Percentiles rank a stretch among this genome's conserved stretches.
Conservation (phyloP, 805 yeast species). For the Ogataea paradorogensis region DNA sequence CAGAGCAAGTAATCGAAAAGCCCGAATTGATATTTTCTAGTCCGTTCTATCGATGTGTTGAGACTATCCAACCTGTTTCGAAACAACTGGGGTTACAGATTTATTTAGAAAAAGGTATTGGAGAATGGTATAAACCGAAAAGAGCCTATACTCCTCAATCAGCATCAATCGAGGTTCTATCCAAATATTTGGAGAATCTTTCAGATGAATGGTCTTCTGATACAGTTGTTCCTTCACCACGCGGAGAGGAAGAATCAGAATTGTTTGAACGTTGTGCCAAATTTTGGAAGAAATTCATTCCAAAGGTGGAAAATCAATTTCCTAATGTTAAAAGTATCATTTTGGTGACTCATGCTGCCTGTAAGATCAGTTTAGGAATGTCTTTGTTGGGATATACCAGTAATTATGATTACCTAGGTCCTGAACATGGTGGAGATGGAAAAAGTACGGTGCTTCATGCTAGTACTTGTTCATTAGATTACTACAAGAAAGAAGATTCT, state of each 20-base stretch:
- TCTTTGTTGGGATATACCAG: slow-evolving; percentile 53
- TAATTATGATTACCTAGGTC: slow-evolving; percentile 51
- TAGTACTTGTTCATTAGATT: slow-evolving; percentile 83
- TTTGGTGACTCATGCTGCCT: slow-evolving; percentile 90
- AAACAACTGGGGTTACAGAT: slow-evolving; percentile 55
- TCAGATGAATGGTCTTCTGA: slow-evolving; percentile 46
- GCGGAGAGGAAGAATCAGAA: slow-evolving; percentile 76
- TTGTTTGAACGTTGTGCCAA: slow-evolving; percentile 57
- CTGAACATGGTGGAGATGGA: slow-evolving; percentile 40
- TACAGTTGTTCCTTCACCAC: slow-evolving; percentile 54
- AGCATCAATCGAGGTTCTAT: slow-evolving; percentile 47
- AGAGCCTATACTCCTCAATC: slow-evolving; percentile 71
- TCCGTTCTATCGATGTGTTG: slow-evolving; percentile 88
- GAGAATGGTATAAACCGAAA: slow-evolving; percentile 86
- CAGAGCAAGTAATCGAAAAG: slow-evolving; percentile 42
- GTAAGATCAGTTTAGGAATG: slow-evolving; percentile 85
- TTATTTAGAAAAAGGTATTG: slow-evolving; percentile 75
- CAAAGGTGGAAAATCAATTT: slow-evolving; percentile 49
- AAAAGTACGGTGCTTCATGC: slow-evolving; percentile 48
- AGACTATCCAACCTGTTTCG: slow-evolving; percentile 74
- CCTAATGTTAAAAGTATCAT: slow-evolving; percentile 65
- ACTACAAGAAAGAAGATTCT: slow-evolving; percentile 39
- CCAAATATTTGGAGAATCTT: slow-evolving; percentile 51
- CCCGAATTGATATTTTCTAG: slow-evolving; percentile 74
- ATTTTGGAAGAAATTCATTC: slow-evolving; percentile 57